Evolutionary conservation across 2,329 filamentous ascomycete genomes (phyloP).

Genomic region (Orbilia blumenaviensis): DNA sequence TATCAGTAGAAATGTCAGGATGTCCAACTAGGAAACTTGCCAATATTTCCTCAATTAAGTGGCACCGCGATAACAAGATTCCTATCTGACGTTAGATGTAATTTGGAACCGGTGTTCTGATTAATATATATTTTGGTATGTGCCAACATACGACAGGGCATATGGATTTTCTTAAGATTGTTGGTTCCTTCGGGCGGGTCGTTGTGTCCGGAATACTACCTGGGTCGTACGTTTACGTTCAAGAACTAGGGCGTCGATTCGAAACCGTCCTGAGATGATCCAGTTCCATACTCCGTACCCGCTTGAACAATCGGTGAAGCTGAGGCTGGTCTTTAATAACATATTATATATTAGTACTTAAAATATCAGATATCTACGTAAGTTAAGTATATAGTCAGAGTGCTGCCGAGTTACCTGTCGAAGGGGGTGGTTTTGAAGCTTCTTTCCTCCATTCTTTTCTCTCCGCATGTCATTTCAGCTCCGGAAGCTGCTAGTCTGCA

Average conservation of each 20-base stretch:
- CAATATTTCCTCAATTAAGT: too few relatives aligned
- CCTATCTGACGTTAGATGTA: not conserved
- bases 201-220: not conserved
- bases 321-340: not conserved
- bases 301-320: not conserved
- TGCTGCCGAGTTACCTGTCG: not conserved
- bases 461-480: not conserved
- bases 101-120: not conserved
- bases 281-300: constrained; percentile 6
- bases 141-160: too few relatives aligned
- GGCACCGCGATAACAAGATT: not conserved
- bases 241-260: constrained; percentile 5
- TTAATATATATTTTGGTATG: too few relatives aligned
- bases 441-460: not conserved
- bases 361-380: not conserved
- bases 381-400: not conserved
- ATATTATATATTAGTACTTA: not conserved
- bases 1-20: too few relatives aligned
- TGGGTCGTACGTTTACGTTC: not conserved
- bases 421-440: not conserved
- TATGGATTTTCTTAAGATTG: too few relatives aligned
- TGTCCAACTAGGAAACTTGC: too few relatives aligned
- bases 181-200: not conserved
- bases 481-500: constrained; percentile 1
- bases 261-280: constrained; percentile 33